Percentiles rank a stretch among this genome's conserved stretches.
Conservation (phyloP, 1,284 basidiomycete genomes). For the Flammula alnicola region DNA sequence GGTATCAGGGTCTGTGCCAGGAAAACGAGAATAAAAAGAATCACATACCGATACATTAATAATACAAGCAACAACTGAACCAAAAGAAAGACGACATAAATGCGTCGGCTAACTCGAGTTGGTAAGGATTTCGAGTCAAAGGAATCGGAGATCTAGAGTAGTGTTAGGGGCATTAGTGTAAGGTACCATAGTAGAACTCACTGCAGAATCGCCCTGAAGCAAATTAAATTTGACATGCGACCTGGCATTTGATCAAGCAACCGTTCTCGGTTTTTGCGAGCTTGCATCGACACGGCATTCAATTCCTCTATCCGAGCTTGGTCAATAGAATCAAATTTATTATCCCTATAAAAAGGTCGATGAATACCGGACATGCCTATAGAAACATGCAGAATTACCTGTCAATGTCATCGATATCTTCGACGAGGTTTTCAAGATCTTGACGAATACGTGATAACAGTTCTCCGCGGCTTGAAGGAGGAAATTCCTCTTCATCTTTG, state of each 20-base stretch:
- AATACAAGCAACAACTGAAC: slow-evolving; percentile 38
- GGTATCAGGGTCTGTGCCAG: too few species aligned
- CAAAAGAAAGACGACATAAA: slow-evolving; percentile 32
- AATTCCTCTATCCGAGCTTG: slow-evolving; percentile 53
- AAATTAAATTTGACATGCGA: background rate
- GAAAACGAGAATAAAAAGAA: background rate
- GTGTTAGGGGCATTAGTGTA: background rate
- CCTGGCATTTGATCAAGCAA: slow-evolving; percentile 3
- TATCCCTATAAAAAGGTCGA: slow-evolving; percentile 33
- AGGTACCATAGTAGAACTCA: slow-evolving; percentile 3
- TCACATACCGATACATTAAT: slow-evolving; percentile 45
- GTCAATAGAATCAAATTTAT: slow-evolving; percentile 39
- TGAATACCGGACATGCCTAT: background rate
- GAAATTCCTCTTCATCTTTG: slow-evolving; percentile 27
- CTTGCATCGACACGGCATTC: slow-evolving; percentile 55
- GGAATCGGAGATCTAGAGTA: background rate
- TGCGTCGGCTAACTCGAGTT: slow-evolving; percentile 25
- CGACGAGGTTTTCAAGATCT: slow-evolving; percentile 58
- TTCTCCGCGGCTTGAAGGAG: slow-evolving; percentile 44
- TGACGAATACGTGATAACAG: slow-evolving; percentile 59
- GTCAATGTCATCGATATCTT: slow-evolving; percentile 59
- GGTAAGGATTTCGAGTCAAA: slow-evolving; percentile 1
- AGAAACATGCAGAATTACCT: slow-evolving; percentile 42
- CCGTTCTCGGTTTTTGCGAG: slow-evolving; percentile 51
- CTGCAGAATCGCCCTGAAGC: background rate